Conservation (phyloP, 2,329 filamentous ascomycete species). For the Plenodomus tracheiphilus region DNA sequence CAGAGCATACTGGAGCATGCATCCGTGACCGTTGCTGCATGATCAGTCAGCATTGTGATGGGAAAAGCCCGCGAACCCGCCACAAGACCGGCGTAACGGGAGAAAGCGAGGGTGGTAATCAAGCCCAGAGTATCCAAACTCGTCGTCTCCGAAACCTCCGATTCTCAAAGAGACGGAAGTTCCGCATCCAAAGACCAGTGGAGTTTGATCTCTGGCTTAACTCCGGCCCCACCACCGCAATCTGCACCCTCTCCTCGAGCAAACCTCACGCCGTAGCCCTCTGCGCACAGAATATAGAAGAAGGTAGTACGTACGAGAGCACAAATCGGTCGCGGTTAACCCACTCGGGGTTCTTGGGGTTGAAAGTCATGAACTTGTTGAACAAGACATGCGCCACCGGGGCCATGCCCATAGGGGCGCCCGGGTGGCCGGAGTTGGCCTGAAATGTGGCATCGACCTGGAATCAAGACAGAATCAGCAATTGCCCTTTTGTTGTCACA, state of each 20-base stretch:
- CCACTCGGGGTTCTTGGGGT: conserved; percentile 98
- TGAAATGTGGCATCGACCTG: conserved; percentile 96
- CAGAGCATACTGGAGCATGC: conserved; percentile 99
- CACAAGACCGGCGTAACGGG: neutral
- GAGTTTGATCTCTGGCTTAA: too few species aligned
- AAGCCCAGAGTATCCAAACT: too few species aligned
- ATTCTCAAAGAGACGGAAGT: too few species aligned
- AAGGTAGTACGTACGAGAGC: conserved; percentile 77
- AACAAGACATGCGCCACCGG: conserved; percentile 95
- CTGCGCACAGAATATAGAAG: neutral
- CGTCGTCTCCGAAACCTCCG: too few species aligned
- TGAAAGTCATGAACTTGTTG: conserved; percentile 99
- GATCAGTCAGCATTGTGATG: neutral
- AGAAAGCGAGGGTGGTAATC: neutral
- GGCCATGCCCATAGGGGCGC: conserved; percentile 97
- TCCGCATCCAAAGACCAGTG: too few species aligned
- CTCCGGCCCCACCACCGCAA: too few species aligned
- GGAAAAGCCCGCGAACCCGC: conserved; percentile 6
- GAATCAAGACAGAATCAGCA: conserved; percentile 32
- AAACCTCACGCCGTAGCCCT: too few species aligned
- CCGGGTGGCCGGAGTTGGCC: conserved; percentile 97
- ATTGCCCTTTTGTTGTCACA: conserved; percentile 19
- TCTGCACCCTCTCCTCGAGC: too few species aligned
- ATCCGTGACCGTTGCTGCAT: conserved; percentile 90
- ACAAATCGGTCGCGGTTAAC: conserved; percentile 98